Evolutionary conservation across 2,329 filamentous ascomycete genomes (phyloP).

Genomic region (Fusarium sp.): DNA sequence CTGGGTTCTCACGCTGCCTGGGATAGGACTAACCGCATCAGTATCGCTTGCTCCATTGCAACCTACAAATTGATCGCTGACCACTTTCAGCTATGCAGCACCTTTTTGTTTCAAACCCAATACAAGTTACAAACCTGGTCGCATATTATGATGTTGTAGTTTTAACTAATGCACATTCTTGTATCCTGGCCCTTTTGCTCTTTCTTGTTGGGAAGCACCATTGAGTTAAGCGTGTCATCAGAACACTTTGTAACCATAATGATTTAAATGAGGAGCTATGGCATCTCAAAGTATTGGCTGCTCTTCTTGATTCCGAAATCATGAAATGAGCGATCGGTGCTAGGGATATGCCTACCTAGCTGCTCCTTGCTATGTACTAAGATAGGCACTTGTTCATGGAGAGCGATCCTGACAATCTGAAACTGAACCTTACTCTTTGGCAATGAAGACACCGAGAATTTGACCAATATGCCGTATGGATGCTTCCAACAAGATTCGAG

Average conservation of each 20-base stretch:
- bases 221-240: not conserved
- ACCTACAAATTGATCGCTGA: constrained; percentile 4
- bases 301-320: not conserved
- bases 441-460: too few species aligned
- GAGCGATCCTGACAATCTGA: not conserved
- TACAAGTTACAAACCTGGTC: constrained; percentile 1
- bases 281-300: not conserved
- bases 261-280: not conserved
- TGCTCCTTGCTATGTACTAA: not conserved
- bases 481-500: not conserved
- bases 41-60: not conserved
- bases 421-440: not conserved
- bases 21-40: not conserved
- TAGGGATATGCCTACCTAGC: not conserved
- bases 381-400: not conserved
- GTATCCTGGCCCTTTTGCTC: not conserved
- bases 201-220: not conserved
- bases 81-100: constrained; percentile 8
- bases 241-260: not conserved
- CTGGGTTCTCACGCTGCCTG: not conserved
- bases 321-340: not conserved
- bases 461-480: not conserved
- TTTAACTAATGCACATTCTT: constrained; percentile 8
- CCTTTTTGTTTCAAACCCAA: not conserved
- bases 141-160: constrained; percentile 11